Evolutionary conservation across 176 grass and related monocot species (phyloP).

Genomic region (Typha latifolia): DNA sequence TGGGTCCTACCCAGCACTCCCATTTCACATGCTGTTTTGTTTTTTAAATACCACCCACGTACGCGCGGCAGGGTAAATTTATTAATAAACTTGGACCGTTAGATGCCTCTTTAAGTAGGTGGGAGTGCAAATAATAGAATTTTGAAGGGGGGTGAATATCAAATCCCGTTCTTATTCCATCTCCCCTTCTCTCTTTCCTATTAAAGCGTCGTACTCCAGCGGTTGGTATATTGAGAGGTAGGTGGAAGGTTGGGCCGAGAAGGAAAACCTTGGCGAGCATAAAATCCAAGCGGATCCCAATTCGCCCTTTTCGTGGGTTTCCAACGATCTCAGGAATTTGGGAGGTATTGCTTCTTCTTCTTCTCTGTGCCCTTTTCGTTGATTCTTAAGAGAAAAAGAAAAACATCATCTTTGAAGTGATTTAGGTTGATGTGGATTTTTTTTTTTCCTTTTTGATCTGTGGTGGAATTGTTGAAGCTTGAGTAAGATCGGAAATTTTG

Average conservation of each 20-base stretch:
- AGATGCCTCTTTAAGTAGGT: neutral
- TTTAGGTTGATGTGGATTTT: too few species aligned
- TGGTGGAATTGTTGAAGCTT: too few species aligned
- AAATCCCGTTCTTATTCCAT: neutral
- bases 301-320: neutral
- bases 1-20: too few species aligned
- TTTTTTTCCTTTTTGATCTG: too few species aligned
- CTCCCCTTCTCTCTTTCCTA: neutral
- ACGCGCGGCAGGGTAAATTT: neutral
- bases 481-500: too few species aligned
- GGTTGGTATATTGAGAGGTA: neutral
- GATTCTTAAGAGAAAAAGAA: too few species aligned
- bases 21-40: too few species aligned
- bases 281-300: neutral
- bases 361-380: too few species aligned
- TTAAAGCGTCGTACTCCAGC: neutral
- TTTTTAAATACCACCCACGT: neutral
- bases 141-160: neutral
- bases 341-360: too few species aligned
- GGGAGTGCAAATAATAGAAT: neutral
- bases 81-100: neutral
- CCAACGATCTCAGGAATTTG: too few species aligned
- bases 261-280: neutral
- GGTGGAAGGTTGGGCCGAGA: neutral
- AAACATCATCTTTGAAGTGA: too few species aligned